Conservation (phyloP, 768 basidiomycete species). For the Dendrothele bispora region DNA sequence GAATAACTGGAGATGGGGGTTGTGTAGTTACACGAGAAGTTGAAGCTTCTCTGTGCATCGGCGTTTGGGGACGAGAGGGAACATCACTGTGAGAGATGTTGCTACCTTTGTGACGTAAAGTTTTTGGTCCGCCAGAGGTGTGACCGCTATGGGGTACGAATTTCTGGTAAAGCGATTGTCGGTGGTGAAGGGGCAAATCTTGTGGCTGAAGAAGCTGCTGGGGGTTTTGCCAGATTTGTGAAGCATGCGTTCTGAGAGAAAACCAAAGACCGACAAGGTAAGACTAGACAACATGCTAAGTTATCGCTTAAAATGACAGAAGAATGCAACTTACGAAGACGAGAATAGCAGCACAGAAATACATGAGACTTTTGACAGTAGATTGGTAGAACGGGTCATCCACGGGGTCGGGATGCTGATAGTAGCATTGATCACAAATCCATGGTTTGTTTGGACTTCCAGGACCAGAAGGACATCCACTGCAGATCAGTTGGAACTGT, state of each 20-base stretch:
- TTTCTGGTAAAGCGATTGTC: conserved; percentile 68
- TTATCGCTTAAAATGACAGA: neutral
- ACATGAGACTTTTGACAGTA: conserved; percentile 94
- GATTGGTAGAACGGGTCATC: conserved; percentile 96
- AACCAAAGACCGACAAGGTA: conserved; percentile 99
- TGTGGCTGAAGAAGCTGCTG: conserved; percentile 73
- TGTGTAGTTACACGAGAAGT: conserved; percentile 2
- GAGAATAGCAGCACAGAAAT: conserved; percentile 88
- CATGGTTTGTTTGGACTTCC: conserved; percentile 54
- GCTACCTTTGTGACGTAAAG: conserved; percentile 48
- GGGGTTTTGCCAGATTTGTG: conserved; percentile 99
- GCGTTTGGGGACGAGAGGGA: conserved; percentile 39
- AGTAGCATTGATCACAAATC: conserved; percentile 91
- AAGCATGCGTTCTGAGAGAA: conserved; percentile 95
- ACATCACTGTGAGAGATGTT: conserved; percentile 33
- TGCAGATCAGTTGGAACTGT: conserved; percentile 87
- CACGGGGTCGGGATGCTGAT: conserved; percentile 91
- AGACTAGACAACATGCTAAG: conserved; percentile 51
- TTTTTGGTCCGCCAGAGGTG: conserved; percentile 23
- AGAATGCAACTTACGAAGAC: conserved; percentile 66
- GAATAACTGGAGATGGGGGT: conserved; percentile 39
- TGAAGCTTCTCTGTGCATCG: conserved; percentile 32
- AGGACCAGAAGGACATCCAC: conserved; percentile 63
- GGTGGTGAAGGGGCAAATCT: conserved; percentile 56
- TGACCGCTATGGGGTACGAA: conserved; percentile 37